Base-by-base conservation (phyloP, 257 asterid genomes). In the Salvia miltiorrhiza region DNA sequence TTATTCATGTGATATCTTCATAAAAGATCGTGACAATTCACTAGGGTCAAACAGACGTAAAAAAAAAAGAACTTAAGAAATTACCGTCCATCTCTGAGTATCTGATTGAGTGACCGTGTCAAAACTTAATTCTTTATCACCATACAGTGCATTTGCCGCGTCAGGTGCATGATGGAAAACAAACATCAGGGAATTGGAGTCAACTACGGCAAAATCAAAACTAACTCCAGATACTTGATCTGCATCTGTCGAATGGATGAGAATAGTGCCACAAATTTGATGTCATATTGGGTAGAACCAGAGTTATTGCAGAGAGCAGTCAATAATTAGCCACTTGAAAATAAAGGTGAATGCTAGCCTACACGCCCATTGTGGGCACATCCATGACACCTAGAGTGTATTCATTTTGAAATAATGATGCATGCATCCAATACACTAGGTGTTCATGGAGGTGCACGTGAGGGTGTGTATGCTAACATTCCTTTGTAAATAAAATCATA, bases 141-240 rank as follows among this genome's bases (percentile, higher is more conserved):
- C 85, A 71, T 82, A 73, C 77, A 94, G 84, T 72, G 80, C 86
- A 71, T 83, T 85, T 65, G 78, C 85, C 75, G 65, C 95, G 70
- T 86, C 90, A 16, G 99, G 93, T 20, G 99, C 88, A 76, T 90
- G 91, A 44, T 89, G 81, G 80, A 94, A 91, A 76, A 94, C 93
- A 62, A 90, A 94, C 79, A 75, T 78, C 78, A 94, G 83, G 71
- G 99, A 82, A 63, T 94, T 94, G 77, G 99, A 90, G 78, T 94
- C 97, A 7, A 84, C 84, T 12, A 91, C 95, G 19, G 99, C 85
- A 75, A 94, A 87, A 76, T 94, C 99, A 63, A 76, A 89, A 79
- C 93, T 87, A 66, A 85, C 78, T 21, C 78, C 95, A 78, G 74
- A 37, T 71, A 88, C 76, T 61, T 87, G 88, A 69, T 80, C 83